Conservation (phyloP, 768 basidiomycete genomes). For the Galerina marginata region DNA sequence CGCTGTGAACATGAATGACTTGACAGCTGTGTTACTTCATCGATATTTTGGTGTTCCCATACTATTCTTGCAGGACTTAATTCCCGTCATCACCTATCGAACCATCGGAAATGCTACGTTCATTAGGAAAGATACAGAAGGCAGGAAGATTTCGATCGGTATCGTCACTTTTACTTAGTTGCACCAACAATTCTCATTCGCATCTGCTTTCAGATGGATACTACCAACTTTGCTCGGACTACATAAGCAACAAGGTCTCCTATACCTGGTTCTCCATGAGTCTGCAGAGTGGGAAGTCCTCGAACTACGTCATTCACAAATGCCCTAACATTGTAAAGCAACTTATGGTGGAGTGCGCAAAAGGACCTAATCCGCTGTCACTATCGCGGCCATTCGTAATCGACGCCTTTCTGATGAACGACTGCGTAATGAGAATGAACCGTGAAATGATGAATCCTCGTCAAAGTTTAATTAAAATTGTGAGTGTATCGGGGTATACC, state of each 20-base stretch:
- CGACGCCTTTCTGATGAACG: constrained; percentile 10
- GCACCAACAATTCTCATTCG: background rate
- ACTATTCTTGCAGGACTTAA: constrained; percentile 8
- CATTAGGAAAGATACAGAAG: background rate
- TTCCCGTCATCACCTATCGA: background rate
- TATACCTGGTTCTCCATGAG: constrained; percentile 11
- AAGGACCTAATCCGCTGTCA: background rate
- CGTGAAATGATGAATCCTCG: background rate
- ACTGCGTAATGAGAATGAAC: constrained; percentile 2
- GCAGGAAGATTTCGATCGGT: constrained; percentile 2
- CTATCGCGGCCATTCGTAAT: constrained; percentile 8
- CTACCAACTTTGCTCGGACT: constrained; percentile 3
- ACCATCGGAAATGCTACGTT: constrained; percentile 7
- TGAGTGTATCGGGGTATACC: background rate
- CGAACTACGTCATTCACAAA: constrained; percentile 7
- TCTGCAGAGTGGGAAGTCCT: background rate
- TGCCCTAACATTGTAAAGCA: background rate
- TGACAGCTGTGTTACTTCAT: constrained; percentile 6
- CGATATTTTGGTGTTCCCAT: constrained; percentile 1
- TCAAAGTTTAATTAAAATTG: background rate
- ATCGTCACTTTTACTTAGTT: background rate
- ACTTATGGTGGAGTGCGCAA: constrained; percentile 3
- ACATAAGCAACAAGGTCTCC: background rate
- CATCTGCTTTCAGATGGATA: constrained; percentile 1
- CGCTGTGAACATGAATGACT: background rate